Evolutionary conservation across 208 protist genomes (phyloP).

Genomic region (Polymyxa betae): DNA sequence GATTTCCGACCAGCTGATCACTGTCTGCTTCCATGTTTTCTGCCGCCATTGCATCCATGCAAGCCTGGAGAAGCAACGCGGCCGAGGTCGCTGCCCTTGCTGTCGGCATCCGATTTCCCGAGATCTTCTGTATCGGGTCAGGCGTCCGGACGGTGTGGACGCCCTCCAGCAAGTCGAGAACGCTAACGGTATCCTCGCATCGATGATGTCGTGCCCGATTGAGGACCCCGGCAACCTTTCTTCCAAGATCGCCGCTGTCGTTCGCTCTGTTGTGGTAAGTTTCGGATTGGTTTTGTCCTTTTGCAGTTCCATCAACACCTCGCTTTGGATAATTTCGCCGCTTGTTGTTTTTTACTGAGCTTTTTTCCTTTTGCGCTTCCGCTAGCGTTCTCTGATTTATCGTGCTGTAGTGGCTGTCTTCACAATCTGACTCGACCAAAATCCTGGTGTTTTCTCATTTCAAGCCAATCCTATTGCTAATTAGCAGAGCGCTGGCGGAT

Average conservation of each 20-base stretch:
- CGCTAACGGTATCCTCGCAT: neutral
- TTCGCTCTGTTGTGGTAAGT: slow-evolving; percentile 3
- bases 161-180: neutral
- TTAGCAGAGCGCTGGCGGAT: neutral
- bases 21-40: slow-evolving; percentile 39
- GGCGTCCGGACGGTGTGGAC: neutral
- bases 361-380: neutral
- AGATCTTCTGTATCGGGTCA: neutral
- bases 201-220: neutral
- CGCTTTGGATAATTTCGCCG: neutral
- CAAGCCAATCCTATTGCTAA: slow-evolving; percentile 11
- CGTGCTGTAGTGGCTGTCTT: neutral
- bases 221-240: neutral
- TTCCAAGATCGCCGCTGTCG: slow-evolving; percentile 35
- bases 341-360: neutral
- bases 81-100: neutral
- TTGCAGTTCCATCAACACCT: neutral
- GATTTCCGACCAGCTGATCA: neutral
- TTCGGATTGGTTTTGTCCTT: neutral
- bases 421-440: neutral
- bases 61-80: neutral
- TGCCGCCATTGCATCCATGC: neutral
- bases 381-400: no score
- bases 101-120: neutral
- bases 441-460: slow-evolving; percentile 49